Conservation (phyloP, 768 basidiomycete genomes). For the Ramaria rubella region DNA sequence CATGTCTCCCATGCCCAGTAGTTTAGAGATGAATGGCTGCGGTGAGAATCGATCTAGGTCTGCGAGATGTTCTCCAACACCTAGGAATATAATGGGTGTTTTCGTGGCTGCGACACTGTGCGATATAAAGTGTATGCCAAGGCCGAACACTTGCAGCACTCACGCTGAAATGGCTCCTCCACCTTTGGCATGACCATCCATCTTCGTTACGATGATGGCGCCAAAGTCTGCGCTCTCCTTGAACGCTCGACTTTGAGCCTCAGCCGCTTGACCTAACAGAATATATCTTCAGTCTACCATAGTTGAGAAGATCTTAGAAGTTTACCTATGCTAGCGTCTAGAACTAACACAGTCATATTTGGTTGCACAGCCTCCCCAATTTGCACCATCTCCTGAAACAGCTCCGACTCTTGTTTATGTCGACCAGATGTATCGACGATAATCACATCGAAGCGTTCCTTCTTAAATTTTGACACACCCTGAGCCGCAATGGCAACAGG, state of each 20-base stretch:
- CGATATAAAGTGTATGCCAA: background rate
- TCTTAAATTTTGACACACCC: conserved; percentile 95
- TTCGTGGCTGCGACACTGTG: conserved; percentile 93
- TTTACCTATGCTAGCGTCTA: conserved; percentile 93
- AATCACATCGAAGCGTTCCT: conserved; percentile 96
- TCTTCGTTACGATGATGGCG: conserved; percentile 98
- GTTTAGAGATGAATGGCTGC: conserved; percentile 94
- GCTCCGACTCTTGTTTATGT: conserved; percentile 93
- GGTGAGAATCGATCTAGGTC: conserved; percentile 96
- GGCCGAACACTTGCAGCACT: conserved; percentile 26
- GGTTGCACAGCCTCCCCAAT: conserved; percentile 92
- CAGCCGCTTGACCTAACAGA: conserved; percentile 84
- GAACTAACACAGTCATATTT: conserved; percentile 90
- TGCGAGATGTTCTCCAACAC: conserved; percentile 95
- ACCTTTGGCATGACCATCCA: conserved; percentile 99
- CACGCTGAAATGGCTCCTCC: conserved; percentile 99
- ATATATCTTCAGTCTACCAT: background rate
- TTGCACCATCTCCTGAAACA: conserved; percentile 98
- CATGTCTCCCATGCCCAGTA: conserved; percentile 93
- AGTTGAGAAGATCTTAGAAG: background rate
- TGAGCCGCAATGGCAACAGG: conserved; percentile 92
- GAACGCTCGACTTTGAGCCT: conserved; percentile 93
- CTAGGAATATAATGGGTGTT: conserved; percentile 97
- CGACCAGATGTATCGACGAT: conserved; percentile 98
- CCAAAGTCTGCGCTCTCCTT: conserved; percentile 98